Evolutionary conservation across 306 rosid genomes (phyloP).

Genomic region (Neltuma alba): DNA sequence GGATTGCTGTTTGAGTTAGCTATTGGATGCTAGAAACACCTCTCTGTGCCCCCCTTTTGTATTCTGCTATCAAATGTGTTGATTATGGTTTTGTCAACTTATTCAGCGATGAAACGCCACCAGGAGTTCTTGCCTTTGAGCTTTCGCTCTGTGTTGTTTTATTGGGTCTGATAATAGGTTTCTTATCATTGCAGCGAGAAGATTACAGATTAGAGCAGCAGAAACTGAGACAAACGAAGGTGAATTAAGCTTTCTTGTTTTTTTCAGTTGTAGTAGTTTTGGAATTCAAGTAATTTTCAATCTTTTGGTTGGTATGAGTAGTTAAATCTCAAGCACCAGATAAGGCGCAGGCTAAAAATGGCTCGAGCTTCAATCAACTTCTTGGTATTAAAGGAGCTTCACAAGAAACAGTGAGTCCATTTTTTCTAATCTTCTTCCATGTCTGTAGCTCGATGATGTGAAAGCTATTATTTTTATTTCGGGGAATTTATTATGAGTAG

Average conservation of each 20-base stretch:
- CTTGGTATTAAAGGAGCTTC: constrained; percentile 64
- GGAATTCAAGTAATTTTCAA: not conserved
- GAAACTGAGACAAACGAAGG: constrained; percentile 74
- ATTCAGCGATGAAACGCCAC: not conserved
- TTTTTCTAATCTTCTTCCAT: constrained; percentile 7
- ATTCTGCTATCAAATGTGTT: not conserved
- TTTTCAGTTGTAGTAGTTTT: not conserved
- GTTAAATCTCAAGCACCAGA: constrained; percentile 64
- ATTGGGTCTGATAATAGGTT: constrained; percentile 13
- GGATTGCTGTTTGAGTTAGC: constrained; percentile 8
- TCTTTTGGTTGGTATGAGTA: constrained; percentile 11
- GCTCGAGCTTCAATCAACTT: constrained; percentile 58
- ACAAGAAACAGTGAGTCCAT: constrained; percentile 49
- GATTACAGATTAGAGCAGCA: constrained; percentile 58
- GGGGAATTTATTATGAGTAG: not conserved
- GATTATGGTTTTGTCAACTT: not conserved
- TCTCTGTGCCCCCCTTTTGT: not conserved
- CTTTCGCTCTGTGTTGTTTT: not conserved
- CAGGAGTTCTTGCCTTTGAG: not conserved
- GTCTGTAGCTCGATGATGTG: not conserved
- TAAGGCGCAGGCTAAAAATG: constrained; percentile 48
- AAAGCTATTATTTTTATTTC: not conserved
- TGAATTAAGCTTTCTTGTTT: constrained; percentile 5
- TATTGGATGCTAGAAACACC: not conserved
- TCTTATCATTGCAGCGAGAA: constrained; percentile 50